Evolutionary conservation across 73 alveolate genomes (phyloP).

Genomic region (Paramecium pentaurelia): DNA sequence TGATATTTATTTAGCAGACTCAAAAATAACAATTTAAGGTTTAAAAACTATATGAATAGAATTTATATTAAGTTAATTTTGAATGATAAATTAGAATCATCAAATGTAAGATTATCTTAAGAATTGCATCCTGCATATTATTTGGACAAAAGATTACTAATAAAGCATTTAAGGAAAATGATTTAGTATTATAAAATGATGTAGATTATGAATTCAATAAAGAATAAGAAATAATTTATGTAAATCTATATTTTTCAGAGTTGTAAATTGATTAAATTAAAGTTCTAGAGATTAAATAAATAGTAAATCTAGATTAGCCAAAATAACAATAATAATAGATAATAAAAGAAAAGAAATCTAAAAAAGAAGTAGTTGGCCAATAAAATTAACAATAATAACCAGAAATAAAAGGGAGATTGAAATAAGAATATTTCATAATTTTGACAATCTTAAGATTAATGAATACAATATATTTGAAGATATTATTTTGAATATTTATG

Average conservation of each 20-base stretch:
- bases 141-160: not conserved
- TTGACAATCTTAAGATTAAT: not conserved
- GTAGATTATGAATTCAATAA: not conserved
- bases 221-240: not conserved
- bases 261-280: not conserved
- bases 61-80: not conserved
- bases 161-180: not conserved
- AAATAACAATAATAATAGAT: not conserved
- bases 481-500: not conserved
- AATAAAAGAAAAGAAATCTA: not conserved
- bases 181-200: not conserved
- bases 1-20: not conserved
- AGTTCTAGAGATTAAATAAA: not conserved
- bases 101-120: not conserved
- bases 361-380: not conserved
- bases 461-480: not conserved
- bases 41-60: not conserved
- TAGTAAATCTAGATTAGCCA: not conserved
- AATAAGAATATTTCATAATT: not conserved
- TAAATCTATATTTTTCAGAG: not conserved
- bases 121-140: not conserved
- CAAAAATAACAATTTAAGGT: not conserved
- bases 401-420: not conserved
- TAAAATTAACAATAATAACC: too few species aligned
- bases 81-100: not conserved